phyloP scores from a whole-genome alignment of 768 basidiomycete genomes.

The Leccinum arenicola region DNA sequence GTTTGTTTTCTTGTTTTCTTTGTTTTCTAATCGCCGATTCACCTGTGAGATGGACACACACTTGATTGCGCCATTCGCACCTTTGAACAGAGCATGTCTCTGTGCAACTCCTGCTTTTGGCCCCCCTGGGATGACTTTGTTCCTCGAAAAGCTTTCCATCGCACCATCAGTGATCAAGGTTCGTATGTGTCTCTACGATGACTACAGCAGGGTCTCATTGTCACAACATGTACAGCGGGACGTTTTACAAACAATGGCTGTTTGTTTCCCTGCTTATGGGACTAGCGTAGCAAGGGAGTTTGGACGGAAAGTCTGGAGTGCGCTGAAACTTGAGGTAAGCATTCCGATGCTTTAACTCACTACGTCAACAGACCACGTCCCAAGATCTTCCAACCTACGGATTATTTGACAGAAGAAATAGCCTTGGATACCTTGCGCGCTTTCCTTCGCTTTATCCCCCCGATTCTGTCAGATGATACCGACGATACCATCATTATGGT shows the following conservation, averaged over 20 bases:
- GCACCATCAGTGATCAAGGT: constrained; percentile 85
- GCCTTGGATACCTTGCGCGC: constrained; percentile 70
- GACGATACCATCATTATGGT: constrained; percentile 48
- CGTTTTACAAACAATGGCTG: constrained; percentile 72
- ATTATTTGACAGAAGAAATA: constrained; percentile 66
- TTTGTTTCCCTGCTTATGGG: constrained; percentile 86
- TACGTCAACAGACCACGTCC: neutral
- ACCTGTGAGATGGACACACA: neutral
- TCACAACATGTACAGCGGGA: constrained; percentile 60
- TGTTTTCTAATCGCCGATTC: neutral
- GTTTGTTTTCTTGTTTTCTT: constrained; percentile 34
- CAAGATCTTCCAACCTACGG: constrained; percentile 92
- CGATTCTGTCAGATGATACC: constrained; percentile 36
- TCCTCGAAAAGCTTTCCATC: constrained; percentile 87
- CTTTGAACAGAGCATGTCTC: constrained; percentile 57
- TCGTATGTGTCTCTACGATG: neutral
- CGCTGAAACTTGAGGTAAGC: constrained; percentile 81
- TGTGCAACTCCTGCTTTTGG: constrained; percentile 82
- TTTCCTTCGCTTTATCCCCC: constrained; percentile 74
- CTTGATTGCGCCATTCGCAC: neutral
- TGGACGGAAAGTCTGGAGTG: constrained; percentile 84
- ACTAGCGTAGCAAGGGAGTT: constrained; percentile 52
- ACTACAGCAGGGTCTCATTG: constrained; percentile 1
- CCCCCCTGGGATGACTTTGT: constrained; percentile 78
- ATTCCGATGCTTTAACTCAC: neutral